These are phyloP conservation scores for Ophiostoma quercus DNA, from an alignment of 2,329 filamentous ascomycete species.

Conservation along the genomic window DNA sequence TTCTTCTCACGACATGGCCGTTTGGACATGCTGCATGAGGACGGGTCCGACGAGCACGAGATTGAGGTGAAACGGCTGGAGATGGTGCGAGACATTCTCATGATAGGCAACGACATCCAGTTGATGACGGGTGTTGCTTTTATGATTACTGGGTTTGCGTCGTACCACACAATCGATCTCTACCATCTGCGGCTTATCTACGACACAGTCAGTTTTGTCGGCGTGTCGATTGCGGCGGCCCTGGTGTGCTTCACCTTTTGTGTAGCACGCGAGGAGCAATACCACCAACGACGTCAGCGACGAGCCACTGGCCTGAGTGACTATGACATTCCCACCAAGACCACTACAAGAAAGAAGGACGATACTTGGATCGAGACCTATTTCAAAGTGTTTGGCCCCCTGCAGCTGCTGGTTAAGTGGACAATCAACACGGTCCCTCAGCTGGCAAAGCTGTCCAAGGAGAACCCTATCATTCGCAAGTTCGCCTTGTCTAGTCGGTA, in stretches of 20 bases:
- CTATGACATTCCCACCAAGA: neutral
- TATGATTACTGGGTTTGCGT: neutral
- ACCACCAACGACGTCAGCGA: neutral
- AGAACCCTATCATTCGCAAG: neutral
- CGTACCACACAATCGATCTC: neutral
- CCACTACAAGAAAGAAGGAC: neutral
- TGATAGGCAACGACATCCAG: slow-evolving; percentile 7
- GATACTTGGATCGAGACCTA: neutral
- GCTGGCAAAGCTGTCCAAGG: neutral
- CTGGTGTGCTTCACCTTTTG: neutral
- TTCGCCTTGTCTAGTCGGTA: neutral
- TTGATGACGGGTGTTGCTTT: neutral
- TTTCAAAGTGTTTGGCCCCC: neutral
- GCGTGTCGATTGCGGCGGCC: neutral
- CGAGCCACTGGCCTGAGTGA: neutral
- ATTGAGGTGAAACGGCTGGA: neutral
- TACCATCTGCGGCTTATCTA: slow-evolving; percentile 7
- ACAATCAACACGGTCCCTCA: neutral
- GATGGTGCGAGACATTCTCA: neutral
- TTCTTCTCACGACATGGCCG: slow-evolving; percentile 2
- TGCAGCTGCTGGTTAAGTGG: neutral
- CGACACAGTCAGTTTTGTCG: neutral
- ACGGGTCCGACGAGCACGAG: neutral
- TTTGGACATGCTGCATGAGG: neutral
- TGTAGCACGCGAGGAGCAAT: neutral